Percentiles rank a stretch among this genome's conserved stretches.
These are phyloP conservation scores for Candida pseudofarinosa DNA, from an alignment of 805 yeast species.

Conservation along the genomic window DNA sequence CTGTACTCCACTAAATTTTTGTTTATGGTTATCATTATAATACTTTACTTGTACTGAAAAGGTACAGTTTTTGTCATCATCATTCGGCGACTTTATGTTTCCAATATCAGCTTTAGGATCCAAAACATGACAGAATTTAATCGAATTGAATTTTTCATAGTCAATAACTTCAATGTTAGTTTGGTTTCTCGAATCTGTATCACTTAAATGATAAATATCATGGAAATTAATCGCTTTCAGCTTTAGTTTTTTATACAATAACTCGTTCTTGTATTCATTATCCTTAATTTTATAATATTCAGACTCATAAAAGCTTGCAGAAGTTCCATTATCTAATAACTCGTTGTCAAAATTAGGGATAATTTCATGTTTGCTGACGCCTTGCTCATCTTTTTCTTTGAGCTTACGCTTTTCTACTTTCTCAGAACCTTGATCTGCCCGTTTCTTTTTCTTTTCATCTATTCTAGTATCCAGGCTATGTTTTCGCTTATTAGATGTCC, in stretches of 20 bases:
- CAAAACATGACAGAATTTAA: slow-evolving; percentile 27
- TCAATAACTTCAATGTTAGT: slow-evolving; percentile 19
- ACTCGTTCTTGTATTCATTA: slow-evolving; percentile 36
- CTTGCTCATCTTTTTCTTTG: slow-evolving; percentile 10
- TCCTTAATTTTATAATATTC: slow-evolving; percentile 45
- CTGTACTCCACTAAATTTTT: slow-evolving; percentile 65
- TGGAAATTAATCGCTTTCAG: background rate
- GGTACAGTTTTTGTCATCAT: slow-evolving; percentile 8
- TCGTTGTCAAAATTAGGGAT: slow-evolving; percentile 43
- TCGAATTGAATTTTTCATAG: slow-evolving; percentile 20
- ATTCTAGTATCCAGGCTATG: background rate
- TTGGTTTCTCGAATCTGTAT: background rate
- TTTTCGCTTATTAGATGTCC: slow-evolving; percentile 13
- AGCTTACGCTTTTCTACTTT: slow-evolving; percentile 6
- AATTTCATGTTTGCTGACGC: background rate
- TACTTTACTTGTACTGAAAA: slow-evolving; percentile 47
- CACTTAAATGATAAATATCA: background rate
- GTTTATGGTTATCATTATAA: slow-evolving; percentile 53
- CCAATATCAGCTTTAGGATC: slow-evolving; percentile 32
- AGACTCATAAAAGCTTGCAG: slow-evolving; percentile 48
- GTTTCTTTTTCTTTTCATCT: slow-evolving; percentile 3
- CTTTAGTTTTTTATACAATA: background rate
- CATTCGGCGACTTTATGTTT: slow-evolving; percentile 16
- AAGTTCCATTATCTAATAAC: slow-evolving; percentile 33
- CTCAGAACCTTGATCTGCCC: background rate